Evolutionary conservation across 495 filamentous ascomycete species (phyloP).

Genomic region (Penicillium simplicissimum): DNA sequence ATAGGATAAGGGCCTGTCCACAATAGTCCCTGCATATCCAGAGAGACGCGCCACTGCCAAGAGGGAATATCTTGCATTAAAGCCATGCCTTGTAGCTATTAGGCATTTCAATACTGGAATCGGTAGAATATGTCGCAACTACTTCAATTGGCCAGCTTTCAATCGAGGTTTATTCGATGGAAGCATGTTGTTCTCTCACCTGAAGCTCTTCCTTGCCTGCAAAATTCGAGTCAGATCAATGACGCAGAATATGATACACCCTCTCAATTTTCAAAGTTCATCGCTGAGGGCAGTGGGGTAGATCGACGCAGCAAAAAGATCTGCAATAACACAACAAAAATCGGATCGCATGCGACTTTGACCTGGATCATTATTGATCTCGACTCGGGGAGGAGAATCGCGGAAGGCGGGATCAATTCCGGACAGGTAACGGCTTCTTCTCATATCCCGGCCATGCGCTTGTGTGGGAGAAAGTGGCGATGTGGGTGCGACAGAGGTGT

Average conservation of each 20-base stretch:
- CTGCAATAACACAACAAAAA: not conserved
- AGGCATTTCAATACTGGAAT: not conserved
- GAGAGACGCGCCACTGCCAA: not conserved
- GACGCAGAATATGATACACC: not conserved
- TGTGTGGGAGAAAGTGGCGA: not conserved
- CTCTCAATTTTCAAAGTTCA: not conserved
- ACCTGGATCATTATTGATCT: not conserved
- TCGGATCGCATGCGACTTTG: not conserved
- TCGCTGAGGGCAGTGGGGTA: not conserved
- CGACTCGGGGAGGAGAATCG: not conserved
- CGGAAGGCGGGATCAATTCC: not conserved
- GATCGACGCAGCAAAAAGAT: constrained; percentile 5
- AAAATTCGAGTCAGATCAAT: not conserved
- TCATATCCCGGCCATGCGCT: not conserved
- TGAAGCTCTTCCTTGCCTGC: too few relatives aligned
- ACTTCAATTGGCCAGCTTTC: too few relatives aligned
- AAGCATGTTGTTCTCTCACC: too few relatives aligned
- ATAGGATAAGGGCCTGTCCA: not conserved
- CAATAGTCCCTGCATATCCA: not conserved
- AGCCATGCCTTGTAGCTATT: not conserved
- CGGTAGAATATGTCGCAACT: not conserved
- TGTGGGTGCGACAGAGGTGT: constrained; percentile 1
- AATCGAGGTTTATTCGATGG: too few relatives aligned
- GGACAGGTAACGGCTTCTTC: not conserved
- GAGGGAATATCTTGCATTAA: not conserved